These are phyloP conservation scores for Canavalia gladiata DNA, from an alignment of 306 rosid species.

Conservation along the genomic window DNA sequence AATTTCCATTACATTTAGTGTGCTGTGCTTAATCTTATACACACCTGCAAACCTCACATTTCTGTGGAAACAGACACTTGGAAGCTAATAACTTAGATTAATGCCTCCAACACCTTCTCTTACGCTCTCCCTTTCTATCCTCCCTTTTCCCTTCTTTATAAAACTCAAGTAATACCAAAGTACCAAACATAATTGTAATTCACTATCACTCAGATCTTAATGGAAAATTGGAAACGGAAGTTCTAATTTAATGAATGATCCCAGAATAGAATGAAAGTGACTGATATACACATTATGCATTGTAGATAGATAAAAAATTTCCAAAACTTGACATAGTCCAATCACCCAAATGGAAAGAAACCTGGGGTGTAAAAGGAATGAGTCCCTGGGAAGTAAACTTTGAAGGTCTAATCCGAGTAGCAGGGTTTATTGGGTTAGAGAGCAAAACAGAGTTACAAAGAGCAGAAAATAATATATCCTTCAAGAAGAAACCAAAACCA, in stretches of 20 bases:
- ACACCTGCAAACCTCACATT: neutral
- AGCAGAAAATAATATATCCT: neutral
- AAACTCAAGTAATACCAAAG: slow-evolving; percentile 2
- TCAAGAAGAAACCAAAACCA: neutral
- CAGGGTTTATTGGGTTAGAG: neutral
- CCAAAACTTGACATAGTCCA: neutral
- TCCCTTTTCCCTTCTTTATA: neutral
- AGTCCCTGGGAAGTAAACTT: neutral
- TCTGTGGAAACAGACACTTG: neutral
- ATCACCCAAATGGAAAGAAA: neutral
- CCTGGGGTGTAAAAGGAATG: neutral
- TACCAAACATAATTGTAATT: neutral
- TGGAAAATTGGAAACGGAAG: neutral
- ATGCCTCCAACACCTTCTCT: neutral
- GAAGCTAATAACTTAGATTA: neutral
- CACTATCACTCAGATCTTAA: neutral
- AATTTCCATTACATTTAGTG: neutral
- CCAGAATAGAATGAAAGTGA: neutral
- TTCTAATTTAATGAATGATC: neutral
- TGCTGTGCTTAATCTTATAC: neutral
- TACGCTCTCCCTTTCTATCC: neutral
- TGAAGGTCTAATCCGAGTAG: neutral
- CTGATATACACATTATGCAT: neutral
- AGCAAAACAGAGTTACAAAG: neutral
- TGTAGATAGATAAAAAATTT: neutral